A percentile compares a stretch with the other conserved stretches of the same genome.
These are phyloP conservation scores for Iris pallida DNA, from an alignment of 116 monocot species.

Conservation along the genomic window DNA sequence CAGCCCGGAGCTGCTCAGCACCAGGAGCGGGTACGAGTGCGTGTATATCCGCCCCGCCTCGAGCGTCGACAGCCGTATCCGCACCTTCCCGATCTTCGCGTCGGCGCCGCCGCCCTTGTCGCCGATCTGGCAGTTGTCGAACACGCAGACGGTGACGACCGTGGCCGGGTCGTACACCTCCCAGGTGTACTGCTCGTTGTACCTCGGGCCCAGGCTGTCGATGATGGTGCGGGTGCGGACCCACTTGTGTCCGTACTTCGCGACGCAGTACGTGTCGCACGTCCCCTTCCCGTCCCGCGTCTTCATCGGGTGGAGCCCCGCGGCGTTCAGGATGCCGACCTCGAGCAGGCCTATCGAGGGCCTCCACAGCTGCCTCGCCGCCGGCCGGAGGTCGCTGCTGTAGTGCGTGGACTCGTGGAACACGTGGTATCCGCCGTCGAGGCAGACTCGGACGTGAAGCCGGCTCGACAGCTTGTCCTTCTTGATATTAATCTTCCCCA, in stretches of 20 bases:
- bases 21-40: slow-evolving; percentile 68
- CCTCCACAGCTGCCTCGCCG: slow-evolving; percentile 70
- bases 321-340: slow-evolving; percentile 55
- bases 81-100: slow-evolving; percentile 55
- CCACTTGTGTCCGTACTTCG: slow-evolving; percentile 88
- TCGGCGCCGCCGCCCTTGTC: slow-evolving; percentile 19
- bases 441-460: slow-evolving; percentile 51
- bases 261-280: slow-evolving; percentile 75
- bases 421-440: slow-evolving; percentile 85
- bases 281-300: slow-evolving; percentile 59
- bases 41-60: slow-evolving; percentile 68
- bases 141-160: slow-evolving; percentile 67
- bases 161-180: slow-evolving; percentile 77
- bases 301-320: slow-evolving; percentile 64
- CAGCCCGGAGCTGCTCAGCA: slow-evolving; percentile 54
- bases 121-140: slow-evolving; percentile 73
- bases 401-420: slow-evolving; percentile 75
- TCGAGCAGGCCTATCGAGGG: slow-evolving; percentile 68
- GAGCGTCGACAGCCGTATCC: slow-evolving; percentile 75
- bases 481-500: slow-evolving; percentile 68
- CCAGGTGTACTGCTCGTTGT: slow-evolving; percentile 91
- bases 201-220: slow-evolving; percentile 52
- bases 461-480: slow-evolving; percentile 63
- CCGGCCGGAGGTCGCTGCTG: slow-evolving; percentile 73
- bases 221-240: slow-evolving; percentile 70